A percentile compares a stretch with the other conserved stretches of the same genome.
These are phyloP conservation scores for Monilinia aucupariae DNA, from an alignment of 2,329 filamentous ascomycete genomes.

Conservation along the genomic window DNA sequence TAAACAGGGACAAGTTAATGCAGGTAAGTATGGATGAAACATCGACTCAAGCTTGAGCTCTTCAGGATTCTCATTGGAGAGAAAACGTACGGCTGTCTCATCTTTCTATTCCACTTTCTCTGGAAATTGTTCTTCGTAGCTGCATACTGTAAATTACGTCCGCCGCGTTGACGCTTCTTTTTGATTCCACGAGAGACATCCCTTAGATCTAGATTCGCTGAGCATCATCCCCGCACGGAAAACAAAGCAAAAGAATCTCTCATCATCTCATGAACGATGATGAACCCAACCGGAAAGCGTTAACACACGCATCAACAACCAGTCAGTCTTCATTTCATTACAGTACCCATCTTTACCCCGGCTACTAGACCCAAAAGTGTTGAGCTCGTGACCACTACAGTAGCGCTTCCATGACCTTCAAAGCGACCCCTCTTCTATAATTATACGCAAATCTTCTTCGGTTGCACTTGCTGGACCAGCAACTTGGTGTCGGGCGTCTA, in stretches of 20 bases:
- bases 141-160: no score
- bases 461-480: not conserved
- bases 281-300: not conserved
- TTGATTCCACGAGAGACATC: not conserved
- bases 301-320: not conserved
- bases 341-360: not conserved
- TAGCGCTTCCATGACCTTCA: constrained; percentile 10
- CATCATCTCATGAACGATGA: no score
- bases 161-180: not conserved
- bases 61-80: constrained; percentile 3
- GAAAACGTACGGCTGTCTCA: constrained; percentile 9
- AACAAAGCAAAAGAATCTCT: not conserved
- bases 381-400: constrained; percentile 6
- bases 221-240: not conserved
- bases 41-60: constrained; percentile 9
- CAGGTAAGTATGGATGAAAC: constrained; percentile 15
- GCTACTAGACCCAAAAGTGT: not conserved
- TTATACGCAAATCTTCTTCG: constrained; percentile 1
- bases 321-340: no score
- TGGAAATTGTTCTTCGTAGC: constrained; percentile 1
- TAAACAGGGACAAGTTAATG: constrained; percentile 9
- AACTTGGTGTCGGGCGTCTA: constrained; percentile 9
- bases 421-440: constrained; percentile 9
- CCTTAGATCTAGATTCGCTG: not conserved
- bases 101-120: not conserved